Conservation (phyloP, 495 filamentous ascomycete species). For the Aspergillus ostianus region DNA sequence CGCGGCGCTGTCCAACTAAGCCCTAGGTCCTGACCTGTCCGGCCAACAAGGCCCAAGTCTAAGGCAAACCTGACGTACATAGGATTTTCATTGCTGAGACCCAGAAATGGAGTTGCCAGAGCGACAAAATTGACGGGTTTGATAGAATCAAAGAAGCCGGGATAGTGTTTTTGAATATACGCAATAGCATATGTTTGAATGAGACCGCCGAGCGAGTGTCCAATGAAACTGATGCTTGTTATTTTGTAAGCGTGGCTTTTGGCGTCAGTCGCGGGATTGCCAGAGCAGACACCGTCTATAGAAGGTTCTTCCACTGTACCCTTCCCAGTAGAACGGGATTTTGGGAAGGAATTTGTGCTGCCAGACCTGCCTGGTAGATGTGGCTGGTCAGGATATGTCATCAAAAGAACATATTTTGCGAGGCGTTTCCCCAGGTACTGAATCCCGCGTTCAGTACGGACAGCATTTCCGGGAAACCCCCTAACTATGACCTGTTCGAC, state of each 20-base stretch:
- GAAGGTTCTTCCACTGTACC: slow-evolving; percentile 13
- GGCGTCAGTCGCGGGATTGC: slow-evolving; percentile 12
- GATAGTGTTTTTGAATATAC: slow-evolving; percentile 95
- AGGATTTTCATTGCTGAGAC: slow-evolving; percentile 95
- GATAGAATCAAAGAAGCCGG: slow-evolving; percentile 83
- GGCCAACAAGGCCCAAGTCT: slow-evolving; percentile 91
- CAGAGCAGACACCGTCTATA: slow-evolving; percentile 7
- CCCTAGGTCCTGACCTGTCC: slow-evolving; percentile 92
- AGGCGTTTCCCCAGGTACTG: slow-evolving; percentile 95
- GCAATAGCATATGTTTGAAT: slow-evolving; percentile 95
- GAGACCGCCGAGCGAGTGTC: slow-evolving; percentile 87
- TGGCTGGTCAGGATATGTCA: slow-evolving; percentile 91
- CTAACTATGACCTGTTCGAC: slow-evolving; percentile 93
- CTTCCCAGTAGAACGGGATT: slow-evolving; percentile 32
- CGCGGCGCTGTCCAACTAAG: slow-evolving; percentile 91
- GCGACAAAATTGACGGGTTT: slow-evolving; percentile 90
- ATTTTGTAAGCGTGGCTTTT: slow-evolving; percentile 73
- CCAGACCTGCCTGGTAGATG: slow-evolving; percentile 68
- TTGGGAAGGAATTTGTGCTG: slow-evolving; percentile 36
- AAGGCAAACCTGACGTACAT: slow-evolving; percentile 96
- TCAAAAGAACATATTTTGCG: slow-evolving; percentile 82
- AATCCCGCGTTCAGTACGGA: slow-evolving; percentile 88
- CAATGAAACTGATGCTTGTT: slow-evolving; percentile 94
- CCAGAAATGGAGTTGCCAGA: slow-evolving; percentile 87
- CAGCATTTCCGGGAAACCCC: slow-evolving; percentile 86